Evolutionary conservation across 805 yeast species (phyloP), one percentile per base, ranked within the genome.

Genomic region (Wickerhamiella dianesei): DNA sequence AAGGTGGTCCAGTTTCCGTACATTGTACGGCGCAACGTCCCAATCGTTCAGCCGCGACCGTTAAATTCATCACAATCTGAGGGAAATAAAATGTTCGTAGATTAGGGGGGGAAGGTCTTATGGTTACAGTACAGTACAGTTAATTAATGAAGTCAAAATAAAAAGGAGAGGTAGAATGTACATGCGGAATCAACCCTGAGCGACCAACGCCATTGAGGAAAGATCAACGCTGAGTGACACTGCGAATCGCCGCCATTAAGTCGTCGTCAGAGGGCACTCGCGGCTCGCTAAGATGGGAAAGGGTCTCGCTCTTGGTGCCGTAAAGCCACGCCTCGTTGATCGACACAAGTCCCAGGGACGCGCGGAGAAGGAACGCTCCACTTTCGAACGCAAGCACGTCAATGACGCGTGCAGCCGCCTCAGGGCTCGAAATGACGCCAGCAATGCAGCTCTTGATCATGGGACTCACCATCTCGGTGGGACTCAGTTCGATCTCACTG

Each of bases 371-470:
- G 51, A 78, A 68, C 1, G 71, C 61, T 53, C 76, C 82, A 5
- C 80, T 78, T 57, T 79, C 85, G 57, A 79, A 78, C 9, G 79
- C 58, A 57, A 70, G 70, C 3, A 80, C 65, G 57, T 81, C 88
- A 50, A 81, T 55, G 4, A 80, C 53, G 14, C 76, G 69, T 21
- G 70, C 63, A 5, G 73, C 59, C 1, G 71, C 59, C 32, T 77
- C 79, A 2, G 57, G 52, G 42, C 74, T 60, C 12, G 67, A 58
- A 40, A 78, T 56, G 21, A 69, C 65, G 44, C 66, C 62, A 1
- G 77, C 58, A 55, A 79, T 74, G 17, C 77, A 50, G 18, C 73
- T 55, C 20, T 47, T 44, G 2, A 77, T 51, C 44, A 76, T 54
- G 2, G 70, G 65, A 20, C 62, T 66, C 4, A 80, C 58, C 46